phyloP scores from a whole-genome alignment of 768 basidiomycete species.

The Asterophora parasitica region DNA sequence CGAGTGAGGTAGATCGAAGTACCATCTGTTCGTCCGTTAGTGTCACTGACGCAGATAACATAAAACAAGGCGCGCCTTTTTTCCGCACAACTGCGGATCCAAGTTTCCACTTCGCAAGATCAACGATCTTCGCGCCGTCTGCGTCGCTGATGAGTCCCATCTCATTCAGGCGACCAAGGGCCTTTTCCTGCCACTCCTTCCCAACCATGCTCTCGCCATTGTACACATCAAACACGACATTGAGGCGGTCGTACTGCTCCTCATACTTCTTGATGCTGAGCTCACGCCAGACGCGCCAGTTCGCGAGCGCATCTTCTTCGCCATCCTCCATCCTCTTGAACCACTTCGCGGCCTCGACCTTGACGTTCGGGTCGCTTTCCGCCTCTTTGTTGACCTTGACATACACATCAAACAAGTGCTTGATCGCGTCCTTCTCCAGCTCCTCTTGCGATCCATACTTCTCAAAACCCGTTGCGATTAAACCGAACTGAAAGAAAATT shows the following conservation, averaged over 20 bases:
- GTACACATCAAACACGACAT: constrained; percentile 89
- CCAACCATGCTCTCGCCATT: constrained; percentile 85
- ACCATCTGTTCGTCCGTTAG: constrained; percentile 52
- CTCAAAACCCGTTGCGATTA: constrained; percentile 88
- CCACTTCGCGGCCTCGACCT: constrained; percentile 72
- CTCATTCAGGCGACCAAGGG: constrained; percentile 61
- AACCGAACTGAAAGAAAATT: constrained; percentile 53
- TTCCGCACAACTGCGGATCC: constrained; percentile 90
- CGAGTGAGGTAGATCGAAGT: constrained; percentile 93
- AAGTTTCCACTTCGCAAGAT: constrained; percentile 86
- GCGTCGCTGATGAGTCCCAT: constrained; percentile 72
- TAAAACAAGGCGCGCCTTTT: constrained; percentile 45
- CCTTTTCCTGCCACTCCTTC: constrained; percentile 67
- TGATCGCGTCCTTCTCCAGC: constrained; percentile 85
- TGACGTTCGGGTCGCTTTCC: constrained; percentile 64
- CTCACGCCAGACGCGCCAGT: constrained; percentile 93
- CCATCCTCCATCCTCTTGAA: constrained; percentile 97
- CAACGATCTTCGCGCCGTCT: constrained; percentile 81
- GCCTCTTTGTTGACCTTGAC: constrained; percentile 91
- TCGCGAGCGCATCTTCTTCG: constrained; percentile 73
- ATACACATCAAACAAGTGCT: constrained; percentile 92
- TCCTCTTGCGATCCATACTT: constrained; percentile 85
- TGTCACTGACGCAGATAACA: neutral
- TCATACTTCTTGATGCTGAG: constrained; percentile 87
- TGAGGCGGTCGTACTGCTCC: constrained; percentile 83